Evolutionary conservation across 2,329 filamentous ascomycete genomes (phyloP).

Genomic region (Fusarium nodosum): DNA sequence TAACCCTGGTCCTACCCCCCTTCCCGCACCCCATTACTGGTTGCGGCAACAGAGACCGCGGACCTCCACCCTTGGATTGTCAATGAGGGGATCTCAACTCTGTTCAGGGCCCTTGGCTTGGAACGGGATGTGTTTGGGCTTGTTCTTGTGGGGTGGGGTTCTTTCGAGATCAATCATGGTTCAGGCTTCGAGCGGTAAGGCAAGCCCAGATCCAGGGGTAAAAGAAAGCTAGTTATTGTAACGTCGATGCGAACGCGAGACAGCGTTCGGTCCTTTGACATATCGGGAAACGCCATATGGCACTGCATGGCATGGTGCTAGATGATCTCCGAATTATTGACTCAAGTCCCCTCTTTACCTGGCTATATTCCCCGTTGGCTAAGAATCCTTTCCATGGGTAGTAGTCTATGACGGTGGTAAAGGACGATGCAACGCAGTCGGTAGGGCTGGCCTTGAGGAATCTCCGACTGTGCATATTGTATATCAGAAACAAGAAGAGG

Average conservation of each 20-base stretch:
- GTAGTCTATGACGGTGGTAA: background rate
- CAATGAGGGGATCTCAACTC: constrained; percentile 22
- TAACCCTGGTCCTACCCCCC: constrained; percentile 18
- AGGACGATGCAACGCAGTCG: background rate
- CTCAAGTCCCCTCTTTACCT: background rate
- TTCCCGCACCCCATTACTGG: constrained; percentile 46
- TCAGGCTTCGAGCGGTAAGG: constrained; percentile 13
- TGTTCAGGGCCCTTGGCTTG: constrained; percentile 11
- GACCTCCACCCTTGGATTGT: background rate
- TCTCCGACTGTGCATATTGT: constrained; percentile 5
- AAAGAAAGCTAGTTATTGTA: background rate
- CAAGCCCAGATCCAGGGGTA: background rate
- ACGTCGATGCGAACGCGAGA: constrained; percentile 1
- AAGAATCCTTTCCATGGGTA: background rate
- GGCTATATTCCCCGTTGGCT: background rate
- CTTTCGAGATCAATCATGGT: constrained; percentile 7
- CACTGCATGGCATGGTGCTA: background rate
- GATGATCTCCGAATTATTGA: constrained; percentile 4
- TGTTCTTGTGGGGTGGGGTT: constrained; percentile 5
- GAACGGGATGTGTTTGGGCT: constrained; percentile 16
- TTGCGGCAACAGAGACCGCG: constrained; percentile 44
- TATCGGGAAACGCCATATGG: constrained; percentile 9
- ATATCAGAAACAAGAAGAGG: constrained; percentile 15
- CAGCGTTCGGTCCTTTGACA: constrained; percentile 20
- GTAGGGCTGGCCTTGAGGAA: constrained; percentile 34